phyloP scores from a whole-genome alignment of 345 rosid species.

The Turnera subulata region DNA sequence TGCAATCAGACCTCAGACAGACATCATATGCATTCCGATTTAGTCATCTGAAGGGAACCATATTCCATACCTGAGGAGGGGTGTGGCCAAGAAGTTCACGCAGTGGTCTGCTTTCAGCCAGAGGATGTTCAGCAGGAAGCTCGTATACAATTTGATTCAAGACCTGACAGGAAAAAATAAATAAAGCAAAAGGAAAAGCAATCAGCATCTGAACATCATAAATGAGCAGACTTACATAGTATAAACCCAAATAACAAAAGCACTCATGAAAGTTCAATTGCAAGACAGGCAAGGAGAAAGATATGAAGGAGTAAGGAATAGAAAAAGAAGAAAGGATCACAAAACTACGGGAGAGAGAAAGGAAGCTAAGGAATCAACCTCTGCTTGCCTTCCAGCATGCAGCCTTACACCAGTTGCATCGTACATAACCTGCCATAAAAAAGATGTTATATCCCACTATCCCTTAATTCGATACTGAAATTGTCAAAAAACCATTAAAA shows the following conservation, averaged over 20 bases:
- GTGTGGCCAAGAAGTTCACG: slow-evolving; percentile 91
- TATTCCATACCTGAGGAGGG: slow-evolving; percentile 62
- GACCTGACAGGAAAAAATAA: slow-evolving; percentile 40
- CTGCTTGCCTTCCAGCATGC: slow-evolving; percentile 94
- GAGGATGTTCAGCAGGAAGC: slow-evolving; percentile 89
- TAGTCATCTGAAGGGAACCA: not conserved
- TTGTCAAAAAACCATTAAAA: too few relatives aligned
- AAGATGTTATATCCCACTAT: not conserved
- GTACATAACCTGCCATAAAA: slow-evolving; percentile 66
- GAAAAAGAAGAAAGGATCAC: not conserved
- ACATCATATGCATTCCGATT: too few relatives aligned
- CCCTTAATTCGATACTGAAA: too few relatives aligned
- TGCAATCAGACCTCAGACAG: not conserved
- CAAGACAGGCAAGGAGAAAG: too few relatives aligned
- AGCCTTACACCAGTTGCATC: slow-evolving; percentile 87
- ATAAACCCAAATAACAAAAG: slow-evolving; percentile 2
- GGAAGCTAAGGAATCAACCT: slow-evolving; percentile 40
- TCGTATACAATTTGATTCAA: slow-evolving; percentile 90
- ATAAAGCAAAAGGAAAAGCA: slow-evolving; percentile 7
- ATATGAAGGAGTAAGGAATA: not conserved
- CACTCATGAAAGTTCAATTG: not conserved
- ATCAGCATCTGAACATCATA: not conserved
- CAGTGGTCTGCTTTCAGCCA: slow-evolving; percentile 80
- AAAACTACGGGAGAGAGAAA: slow-evolving; percentile 1
- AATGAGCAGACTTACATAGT: too few relatives aligned